phyloP scores from a whole-genome alignment of 495 filamentous ascomycete genomes.

The Cercophora scortea region DNA sequence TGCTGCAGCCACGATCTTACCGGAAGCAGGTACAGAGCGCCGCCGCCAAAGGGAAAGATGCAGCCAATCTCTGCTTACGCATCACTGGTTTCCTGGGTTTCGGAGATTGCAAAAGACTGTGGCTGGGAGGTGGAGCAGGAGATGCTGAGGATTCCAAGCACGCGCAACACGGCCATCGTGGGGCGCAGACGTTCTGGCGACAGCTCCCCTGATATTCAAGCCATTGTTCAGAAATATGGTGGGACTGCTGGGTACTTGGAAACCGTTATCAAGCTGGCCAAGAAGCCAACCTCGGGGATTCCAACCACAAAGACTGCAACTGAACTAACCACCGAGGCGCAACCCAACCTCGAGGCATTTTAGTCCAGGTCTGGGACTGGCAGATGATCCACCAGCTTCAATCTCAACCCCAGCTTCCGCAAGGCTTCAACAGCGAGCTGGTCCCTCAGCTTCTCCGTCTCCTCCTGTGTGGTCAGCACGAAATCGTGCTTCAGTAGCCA shows the following conservation, averaged over 20 bases:
- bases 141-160: conserved; percentile 80
- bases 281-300: conserved; percentile 6
- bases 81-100: conserved; percentile 63
- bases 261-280: conserved; percentile 44
- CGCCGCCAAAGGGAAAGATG: conserved; percentile 44
- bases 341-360: not conserved
- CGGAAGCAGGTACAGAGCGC: conserved; percentile 64
- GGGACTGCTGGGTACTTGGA: conserved; percentile 49
- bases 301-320: too few species aligned
- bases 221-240: conserved; percentile 41
- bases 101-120: conserved; percentile 54
- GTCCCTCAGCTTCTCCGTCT: conserved; percentile 62
- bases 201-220: conserved; percentile 23
- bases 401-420: conserved; percentile 58
- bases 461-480: conserved; percentile 58
- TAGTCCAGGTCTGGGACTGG: conserved; percentile 58
- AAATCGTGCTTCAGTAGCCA: conserved; percentile 69
- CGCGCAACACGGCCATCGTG: conserved; percentile 73
- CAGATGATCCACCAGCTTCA: conserved; percentile 74
- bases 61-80: conserved; percentile 59
- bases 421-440: conserved; percentile 67
- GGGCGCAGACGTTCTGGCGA: conserved; percentile 41
- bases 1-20: conserved; percentile 88
- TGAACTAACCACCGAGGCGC: too few species aligned
- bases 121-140: conserved; percentile 75